A percentile compares a stretch with the other conserved stretches of the same genome.
Conservation (phyloP, 2,329 filamentous ascomycete species). For the Stachybotrys echinatus region DNA sequence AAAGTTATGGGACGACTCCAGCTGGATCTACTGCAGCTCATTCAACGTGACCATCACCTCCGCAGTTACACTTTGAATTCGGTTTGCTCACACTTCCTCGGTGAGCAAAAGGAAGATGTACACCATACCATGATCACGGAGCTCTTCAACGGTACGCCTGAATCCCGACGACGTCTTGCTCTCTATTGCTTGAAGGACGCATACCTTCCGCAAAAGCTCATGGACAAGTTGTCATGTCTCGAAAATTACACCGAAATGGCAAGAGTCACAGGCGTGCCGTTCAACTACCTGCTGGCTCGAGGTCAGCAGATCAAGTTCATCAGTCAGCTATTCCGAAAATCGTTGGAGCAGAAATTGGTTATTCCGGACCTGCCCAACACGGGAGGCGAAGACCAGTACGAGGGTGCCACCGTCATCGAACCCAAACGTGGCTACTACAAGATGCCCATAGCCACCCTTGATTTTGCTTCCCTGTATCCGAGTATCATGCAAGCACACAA, state of each 20-base stretch:
- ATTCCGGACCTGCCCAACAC: constrained; percentile 80
- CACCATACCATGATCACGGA: constrained; percentile 99
- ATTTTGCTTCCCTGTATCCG: constrained; percentile 97
- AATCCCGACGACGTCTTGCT: constrained; percentile 83
- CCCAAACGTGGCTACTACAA: constrained; percentile 90
- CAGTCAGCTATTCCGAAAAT: constrained; percentile 94
- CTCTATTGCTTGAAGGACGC: constrained; percentile 98
- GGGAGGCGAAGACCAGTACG: constrained; percentile 79
- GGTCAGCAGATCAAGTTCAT: constrained; percentile 98
- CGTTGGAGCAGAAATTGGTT: constrained; percentile 85
- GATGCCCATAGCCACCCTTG: constrained; percentile 89
- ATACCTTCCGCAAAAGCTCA: constrained; percentile 85
- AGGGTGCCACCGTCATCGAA: constrained; percentile 97
- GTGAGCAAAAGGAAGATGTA: constrained; percentile 97
- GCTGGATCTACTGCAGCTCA: constrained; percentile 86
- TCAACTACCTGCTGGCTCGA: constrained; percentile 86
- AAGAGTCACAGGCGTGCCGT: constrained; percentile 96
- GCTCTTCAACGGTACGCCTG: constrained; percentile 90
- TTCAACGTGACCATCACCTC: constrained; percentile 91
- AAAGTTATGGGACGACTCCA: constrained; percentile 94
- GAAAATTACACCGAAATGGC: constrained; percentile 99
- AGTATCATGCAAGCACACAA: constrained; percentile 99
- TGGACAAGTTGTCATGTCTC: constrained; percentile 98
- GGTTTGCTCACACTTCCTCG: constrained; percentile 88
- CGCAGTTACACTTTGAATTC: constrained; percentile 97